A percentile compares a stretch with the other conserved stretches of the same genome.
Evolutionary conservation across 306 rosid species (phyloP).

Genomic region (Dryas alaskensis): DNA sequence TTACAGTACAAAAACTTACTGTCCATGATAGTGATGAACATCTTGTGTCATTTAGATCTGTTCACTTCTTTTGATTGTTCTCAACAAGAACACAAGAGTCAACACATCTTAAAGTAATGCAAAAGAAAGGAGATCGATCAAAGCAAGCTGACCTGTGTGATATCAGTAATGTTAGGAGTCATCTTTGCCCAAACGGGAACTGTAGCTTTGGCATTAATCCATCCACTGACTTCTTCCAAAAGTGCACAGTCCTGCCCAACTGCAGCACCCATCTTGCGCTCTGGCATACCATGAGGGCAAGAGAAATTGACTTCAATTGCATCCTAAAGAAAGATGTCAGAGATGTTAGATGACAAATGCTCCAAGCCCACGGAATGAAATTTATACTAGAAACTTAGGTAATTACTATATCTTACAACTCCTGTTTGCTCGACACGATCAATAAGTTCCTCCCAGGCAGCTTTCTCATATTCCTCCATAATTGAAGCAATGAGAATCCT

Average conservation of each 20-base stretch:
- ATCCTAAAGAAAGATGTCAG: constrained; percentile 45
- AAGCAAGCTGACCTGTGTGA: constrained; percentile 60
- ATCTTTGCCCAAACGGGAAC: constrained; percentile 99
- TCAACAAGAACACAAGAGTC: neutral
- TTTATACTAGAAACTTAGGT: neutral
- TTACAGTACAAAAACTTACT: neutral
- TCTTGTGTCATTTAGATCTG: neutral
- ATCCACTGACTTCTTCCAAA: constrained; percentile 89
- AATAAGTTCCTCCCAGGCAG: constrained; percentile 93
- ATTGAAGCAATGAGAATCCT: constrained; percentile 94
- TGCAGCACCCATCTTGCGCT: constrained; percentile 96
- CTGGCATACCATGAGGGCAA: constrained; percentile 99
- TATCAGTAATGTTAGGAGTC: constrained; percentile 97
- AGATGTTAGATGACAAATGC: constrained; percentile 24
- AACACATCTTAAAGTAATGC: constrained; percentile 2
- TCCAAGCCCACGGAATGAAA: neutral
- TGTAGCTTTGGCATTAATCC: constrained; percentile 93
- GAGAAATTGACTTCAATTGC: constrained; percentile 91
- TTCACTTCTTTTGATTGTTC: neutral
- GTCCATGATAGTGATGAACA: neutral
- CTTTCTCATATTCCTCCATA: constrained; percentile 93
- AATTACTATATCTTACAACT: constrained; percentile 56
- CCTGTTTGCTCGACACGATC: constrained; percentile 97
- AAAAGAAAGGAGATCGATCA: constrained; percentile 5
- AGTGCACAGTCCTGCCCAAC: constrained; percentile 93